phyloP scores from a whole-genome alignment of 805 yeast species.

The Teunomyces lycoperdinae region DNA sequence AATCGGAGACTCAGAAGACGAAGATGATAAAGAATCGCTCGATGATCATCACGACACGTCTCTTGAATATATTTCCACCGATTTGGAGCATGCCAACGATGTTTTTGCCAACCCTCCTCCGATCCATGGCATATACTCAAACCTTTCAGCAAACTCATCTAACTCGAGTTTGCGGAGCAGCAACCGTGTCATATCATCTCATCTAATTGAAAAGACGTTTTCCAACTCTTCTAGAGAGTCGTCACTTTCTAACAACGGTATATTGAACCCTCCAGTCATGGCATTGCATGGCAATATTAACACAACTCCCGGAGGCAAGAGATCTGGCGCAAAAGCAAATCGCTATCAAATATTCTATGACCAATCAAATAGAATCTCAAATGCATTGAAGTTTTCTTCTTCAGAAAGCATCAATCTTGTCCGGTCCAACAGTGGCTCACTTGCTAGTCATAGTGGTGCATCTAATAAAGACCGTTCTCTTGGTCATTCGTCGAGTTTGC shows the following conservation, averaged over 20 bases:
- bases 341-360: conserved; percentile 49
- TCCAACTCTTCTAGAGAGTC: conserved; percentile 36
- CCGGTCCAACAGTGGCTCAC: conserved; percentile 13
- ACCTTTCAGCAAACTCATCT: conserved; percentile 34
- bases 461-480: conserved; percentile 12
- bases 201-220: conserved; percentile 28
- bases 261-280: conserved; percentile 5
- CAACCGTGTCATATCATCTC: conserved; percentile 7
- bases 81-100: conserved; percentile 10
- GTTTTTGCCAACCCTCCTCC: conserved; percentile 21
- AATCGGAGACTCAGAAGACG: conserved; percentile 18
- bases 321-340: conserved; percentile 43
- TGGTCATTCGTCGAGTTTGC: conserved; percentile 22
- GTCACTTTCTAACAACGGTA: conserved; percentile 5
- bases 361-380: conserved; percentile 41
- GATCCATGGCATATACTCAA: conserved; percentile 20
- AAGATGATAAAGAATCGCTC: conserved; percentile 15
- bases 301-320: conserved; percentile 22
- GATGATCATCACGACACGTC: conserved; percentile 8
- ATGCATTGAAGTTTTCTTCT: conserved; percentile 38
- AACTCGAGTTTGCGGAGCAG: conserved; percentile 26
- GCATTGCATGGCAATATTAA: conserved; percentile 5
- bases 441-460: conserved; percentile 1
- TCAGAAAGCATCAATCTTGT: conserved; percentile 27
- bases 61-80: conserved; percentile 8